A percentile compares a stretch with the other conserved stretches of the same genome.
These are phyloP conservation scores for Cercophora samala DNA, from an alignment of 495 filamentous ascomycete species.

Conservation along the genomic window DNA sequence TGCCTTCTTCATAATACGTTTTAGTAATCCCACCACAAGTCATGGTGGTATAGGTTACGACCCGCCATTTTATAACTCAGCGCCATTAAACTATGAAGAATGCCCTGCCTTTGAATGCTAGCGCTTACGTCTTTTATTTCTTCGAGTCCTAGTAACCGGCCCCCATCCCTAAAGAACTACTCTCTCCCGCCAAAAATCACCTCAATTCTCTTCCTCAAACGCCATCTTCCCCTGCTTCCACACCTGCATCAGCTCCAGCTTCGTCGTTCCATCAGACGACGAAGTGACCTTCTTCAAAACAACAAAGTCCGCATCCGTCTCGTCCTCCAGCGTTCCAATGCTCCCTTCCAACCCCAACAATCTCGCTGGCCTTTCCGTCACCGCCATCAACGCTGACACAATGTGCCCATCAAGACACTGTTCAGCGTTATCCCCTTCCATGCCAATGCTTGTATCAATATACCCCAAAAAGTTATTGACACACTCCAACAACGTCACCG, in stretches of 20 bases:
- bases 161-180: no score
- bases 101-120: no score
- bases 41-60: no score
- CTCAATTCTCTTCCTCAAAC: slow-evolving; percentile 5
- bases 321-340: slow-evolving; percentile 65
- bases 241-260: slow-evolving; percentile 27
- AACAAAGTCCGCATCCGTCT: slow-evolving; percentile 77
- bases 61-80: no score
- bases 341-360: slow-evolving; percentile 62
- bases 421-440: not conserved
- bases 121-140: no score
- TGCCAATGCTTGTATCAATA: slow-evolving; percentile 50
- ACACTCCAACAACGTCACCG: slow-evolving; percentile 72
- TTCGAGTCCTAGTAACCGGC: no score
- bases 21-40: no score
- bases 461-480: slow-evolving; percentile 76
- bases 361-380: slow-evolving; percentile 67
- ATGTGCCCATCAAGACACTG: slow-evolving; percentile 28
- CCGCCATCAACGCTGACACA: slow-evolving; percentile 62
- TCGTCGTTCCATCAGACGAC: not conserved
- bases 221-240: slow-evolving; percentile 31
- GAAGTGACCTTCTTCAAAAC: slow-evolving; percentile 41
- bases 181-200: no score
- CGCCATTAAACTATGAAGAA: no score
- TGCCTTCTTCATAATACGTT: no score